These are phyloP conservation scores for Coemansia sp. DNA, from an alignment of 192 early-diverging fungal species.

Conservation along the genomic window DNA sequence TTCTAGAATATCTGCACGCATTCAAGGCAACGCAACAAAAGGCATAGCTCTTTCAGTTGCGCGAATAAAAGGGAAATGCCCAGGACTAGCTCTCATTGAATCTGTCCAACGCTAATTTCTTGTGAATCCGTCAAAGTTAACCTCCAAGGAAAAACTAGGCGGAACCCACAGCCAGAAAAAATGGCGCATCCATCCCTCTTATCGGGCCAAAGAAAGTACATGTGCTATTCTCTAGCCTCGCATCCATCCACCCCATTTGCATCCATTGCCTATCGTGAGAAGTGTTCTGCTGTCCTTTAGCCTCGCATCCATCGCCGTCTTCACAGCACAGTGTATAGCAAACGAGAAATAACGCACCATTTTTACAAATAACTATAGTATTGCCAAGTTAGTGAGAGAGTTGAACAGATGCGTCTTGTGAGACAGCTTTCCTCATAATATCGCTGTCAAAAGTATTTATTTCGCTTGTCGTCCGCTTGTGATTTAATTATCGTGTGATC, in stretches of 20 bases:
- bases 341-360: conserved; percentile 35
- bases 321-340: conserved; percentile 2
- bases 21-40: no score
- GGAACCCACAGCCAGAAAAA: no score
- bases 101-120: neutral
- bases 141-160: neutral
- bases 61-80: neutral
- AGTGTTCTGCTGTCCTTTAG: neutral
- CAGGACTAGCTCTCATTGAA: neutral
- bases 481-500: no score
- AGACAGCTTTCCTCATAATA: no score
- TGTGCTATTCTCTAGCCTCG: neutral
- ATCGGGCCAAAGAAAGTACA: neutral
- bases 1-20: no score
- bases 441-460: no score
- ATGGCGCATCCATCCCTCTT: neutral
- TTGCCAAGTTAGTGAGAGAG: conserved; percentile 11
- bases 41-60: no score
- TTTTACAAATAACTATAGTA: conserved; percentile 28
- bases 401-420: neutral
- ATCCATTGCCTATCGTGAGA: conserved; percentile 11
- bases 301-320: conserved; percentile 7
- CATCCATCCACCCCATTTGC: conserved; percentile 12
- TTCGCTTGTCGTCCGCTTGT: no score
- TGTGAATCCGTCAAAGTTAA: neutral